These are phyloP conservation scores for Amoebophrya sp. DNA, from an alignment of 169 alveolate genomes.

Conservation along the genomic window DNA sequence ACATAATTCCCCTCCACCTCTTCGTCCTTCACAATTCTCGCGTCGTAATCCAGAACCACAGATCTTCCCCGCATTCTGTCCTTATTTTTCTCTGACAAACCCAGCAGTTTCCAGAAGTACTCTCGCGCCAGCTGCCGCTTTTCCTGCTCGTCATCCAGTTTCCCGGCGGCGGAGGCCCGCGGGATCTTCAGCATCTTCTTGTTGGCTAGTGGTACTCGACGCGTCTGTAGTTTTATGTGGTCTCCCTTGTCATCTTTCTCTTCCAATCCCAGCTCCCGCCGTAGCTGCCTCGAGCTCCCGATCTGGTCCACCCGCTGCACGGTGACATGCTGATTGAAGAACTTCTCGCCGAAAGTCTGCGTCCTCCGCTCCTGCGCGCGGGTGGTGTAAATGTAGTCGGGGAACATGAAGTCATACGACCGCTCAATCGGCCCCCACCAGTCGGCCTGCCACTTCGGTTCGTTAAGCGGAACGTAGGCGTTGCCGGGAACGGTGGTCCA, in stretches of 20 bases:
- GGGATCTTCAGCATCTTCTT: too few species aligned
- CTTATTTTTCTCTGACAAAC: too few species aligned
- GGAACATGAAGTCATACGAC: neutral
- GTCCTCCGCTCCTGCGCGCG: neutral
- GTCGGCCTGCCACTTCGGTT: neutral
- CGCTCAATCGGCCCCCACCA: slow-evolving; percentile 20
- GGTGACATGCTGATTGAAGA: neutral
- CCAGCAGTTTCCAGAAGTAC: neutral
- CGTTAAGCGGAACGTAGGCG: neutral
- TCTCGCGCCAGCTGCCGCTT: neutral
- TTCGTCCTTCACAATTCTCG: neutral
- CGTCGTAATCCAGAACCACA: neutral
- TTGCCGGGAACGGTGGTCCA: neutral
- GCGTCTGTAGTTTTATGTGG: neutral
- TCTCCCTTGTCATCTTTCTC: neutral
- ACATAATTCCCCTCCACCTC: too few species aligned
- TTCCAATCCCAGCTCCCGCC: neutral
- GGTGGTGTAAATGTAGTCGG: neutral
- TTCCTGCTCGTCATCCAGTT: too few species aligned
- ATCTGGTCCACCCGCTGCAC: neutral
- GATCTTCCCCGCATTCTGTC: neutral
- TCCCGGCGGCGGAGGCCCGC: too few species aligned
- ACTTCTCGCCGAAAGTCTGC: neutral
- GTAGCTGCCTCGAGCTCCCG: neutral
- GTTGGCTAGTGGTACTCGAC: too few species aligned